phyloP scores from a whole-genome alignment of 108 stramenopile species.

The Epipyxis sp. region DNA sequence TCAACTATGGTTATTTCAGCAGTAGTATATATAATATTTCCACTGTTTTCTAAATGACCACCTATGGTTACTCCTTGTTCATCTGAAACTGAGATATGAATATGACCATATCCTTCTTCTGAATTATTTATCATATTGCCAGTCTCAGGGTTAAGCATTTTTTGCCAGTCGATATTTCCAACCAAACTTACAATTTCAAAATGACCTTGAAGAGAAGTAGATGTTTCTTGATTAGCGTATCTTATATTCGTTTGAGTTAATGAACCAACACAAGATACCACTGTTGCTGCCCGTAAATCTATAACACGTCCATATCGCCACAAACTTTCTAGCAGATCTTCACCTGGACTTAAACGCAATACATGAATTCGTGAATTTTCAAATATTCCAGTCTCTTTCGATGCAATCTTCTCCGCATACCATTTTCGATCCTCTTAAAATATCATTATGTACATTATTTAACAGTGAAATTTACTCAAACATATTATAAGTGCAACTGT shows the following conservation, averaged over 20 bases:
- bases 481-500: too few species aligned
- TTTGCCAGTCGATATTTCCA: conserved; percentile 13
- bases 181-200: conserved; percentile 30
- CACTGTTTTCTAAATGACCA: conserved; percentile 21
- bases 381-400: background rate
- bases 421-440: background rate
- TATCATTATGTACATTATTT: too few species aligned
- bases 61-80: conserved; percentile 28
- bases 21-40: conserved; percentile 22
- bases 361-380: background rate
- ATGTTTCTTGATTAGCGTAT: conserved; percentile 22
- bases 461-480: too few species aligned
- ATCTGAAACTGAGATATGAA: conserved; percentile 13
- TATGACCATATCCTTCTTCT: conserved; percentile 15
- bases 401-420: background rate
- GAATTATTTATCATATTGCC: background rate
- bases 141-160: background rate
- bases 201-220: conserved; percentile 11
- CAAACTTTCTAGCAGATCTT: conserved; percentile 24
- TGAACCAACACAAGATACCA: conserved; percentile 19
- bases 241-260: conserved; percentile 18
- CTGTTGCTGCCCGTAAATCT: conserved; percentile 3
- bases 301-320: conserved; percentile 19
- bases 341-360: conserved; percentile 6
- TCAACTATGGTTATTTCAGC: conserved; percentile 7